Conservation (phyloP, 2,329 filamentous ascomycete genomes). For the Nemania diffusa region DNA sequence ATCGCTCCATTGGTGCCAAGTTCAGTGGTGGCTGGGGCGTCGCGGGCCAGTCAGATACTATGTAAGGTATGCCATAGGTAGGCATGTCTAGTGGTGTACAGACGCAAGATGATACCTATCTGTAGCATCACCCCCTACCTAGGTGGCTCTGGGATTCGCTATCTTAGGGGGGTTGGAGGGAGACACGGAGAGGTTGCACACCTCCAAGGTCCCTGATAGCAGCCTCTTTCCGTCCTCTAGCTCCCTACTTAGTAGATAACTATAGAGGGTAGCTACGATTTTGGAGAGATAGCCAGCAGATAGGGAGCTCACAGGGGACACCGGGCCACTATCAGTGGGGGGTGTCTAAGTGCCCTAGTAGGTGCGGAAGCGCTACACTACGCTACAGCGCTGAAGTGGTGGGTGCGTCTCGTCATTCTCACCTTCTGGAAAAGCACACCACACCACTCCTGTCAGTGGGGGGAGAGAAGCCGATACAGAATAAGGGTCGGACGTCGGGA, state of each 20-base stretch:
- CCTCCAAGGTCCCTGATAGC: slow-evolving; percentile 2
- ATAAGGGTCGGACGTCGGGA: slow-evolving; percentile 25
- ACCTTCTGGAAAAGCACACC: slow-evolving; percentile 32
- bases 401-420: slow-evolving; percentile 22
- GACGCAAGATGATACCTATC: background rate
- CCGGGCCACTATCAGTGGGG: background rate
- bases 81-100: background rate
- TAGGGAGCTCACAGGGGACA: slow-evolving; percentile 15
- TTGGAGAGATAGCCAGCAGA: slow-evolving; percentile 17
- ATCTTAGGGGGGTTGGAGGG: background rate
- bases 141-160: background rate
- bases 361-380: background rate
- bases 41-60: slow-evolving; percentile 11
- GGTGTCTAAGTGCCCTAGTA: background rate
- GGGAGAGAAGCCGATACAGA: slow-evolving; percentile 1
- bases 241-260: background rate
- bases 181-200: background rate
- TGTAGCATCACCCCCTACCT: background rate
- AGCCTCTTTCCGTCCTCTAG: background rate
- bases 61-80: background rate
- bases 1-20: slow-evolving; percentile 10
- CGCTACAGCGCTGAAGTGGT: slow-evolving; percentile 1
- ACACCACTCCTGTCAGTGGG: slow-evolving; percentile 3
- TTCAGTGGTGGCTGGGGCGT: slow-evolving; percentile 9
- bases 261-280: slow-evolving; percentile 3